A percentile compares a stretch with the other conserved stretches of the same genome.
These are phyloP conservation scores for Eucalyptus albens DNA, from an alignment of 345 rosid species.

Conservation along the genomic window DNA sequence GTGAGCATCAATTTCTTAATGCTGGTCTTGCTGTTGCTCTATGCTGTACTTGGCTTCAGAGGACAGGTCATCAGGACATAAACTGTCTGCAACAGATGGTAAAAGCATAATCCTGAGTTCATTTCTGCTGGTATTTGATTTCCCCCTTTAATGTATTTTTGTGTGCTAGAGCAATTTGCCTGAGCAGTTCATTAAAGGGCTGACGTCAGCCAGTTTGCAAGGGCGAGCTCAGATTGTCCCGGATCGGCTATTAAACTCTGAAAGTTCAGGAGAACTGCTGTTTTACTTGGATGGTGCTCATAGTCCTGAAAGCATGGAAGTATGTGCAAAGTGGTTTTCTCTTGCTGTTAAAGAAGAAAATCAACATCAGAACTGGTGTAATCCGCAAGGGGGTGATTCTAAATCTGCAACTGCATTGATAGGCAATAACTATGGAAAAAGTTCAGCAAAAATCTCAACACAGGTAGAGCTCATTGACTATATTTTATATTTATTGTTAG, in stretches of 20 bases:
- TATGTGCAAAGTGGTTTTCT: constrained; percentile 84
- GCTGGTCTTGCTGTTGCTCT: constrained; percentile 88
- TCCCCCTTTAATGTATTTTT: background rate
- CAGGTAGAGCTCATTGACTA: constrained; percentile 30
- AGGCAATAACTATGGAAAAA: constrained; percentile 1
- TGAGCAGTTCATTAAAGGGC: constrained; percentile 74
- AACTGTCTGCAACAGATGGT: constrained; percentile 41
- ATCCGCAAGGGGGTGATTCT: constrained; percentile 15
- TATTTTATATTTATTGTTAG: background rate
- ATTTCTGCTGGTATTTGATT: background rate
- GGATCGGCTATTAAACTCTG: constrained; percentile 31
- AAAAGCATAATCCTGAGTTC: constrained; percentile 2
- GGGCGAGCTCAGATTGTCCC: constrained; percentile 92
- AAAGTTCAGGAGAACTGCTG: constrained; percentile 45
- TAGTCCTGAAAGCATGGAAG: constrained; percentile 95
- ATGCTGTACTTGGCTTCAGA: constrained; percentile 69
- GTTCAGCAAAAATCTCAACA: constrained; percentile 19
- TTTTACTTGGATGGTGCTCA: constrained; percentile 97
- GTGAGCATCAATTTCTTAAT: constrained; percentile 86
- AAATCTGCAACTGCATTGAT: constrained; percentile 11
- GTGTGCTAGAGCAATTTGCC: constrained; percentile 54
- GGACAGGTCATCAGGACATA: constrained; percentile 52
- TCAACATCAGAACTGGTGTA: constrained; percentile 12
- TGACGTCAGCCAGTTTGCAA: constrained; percentile 71
- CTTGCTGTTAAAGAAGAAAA: constrained; percentile 37